Conservation (phyloP, 75 land plant genomes). For the Sequoiadendron giganteum region DNA sequence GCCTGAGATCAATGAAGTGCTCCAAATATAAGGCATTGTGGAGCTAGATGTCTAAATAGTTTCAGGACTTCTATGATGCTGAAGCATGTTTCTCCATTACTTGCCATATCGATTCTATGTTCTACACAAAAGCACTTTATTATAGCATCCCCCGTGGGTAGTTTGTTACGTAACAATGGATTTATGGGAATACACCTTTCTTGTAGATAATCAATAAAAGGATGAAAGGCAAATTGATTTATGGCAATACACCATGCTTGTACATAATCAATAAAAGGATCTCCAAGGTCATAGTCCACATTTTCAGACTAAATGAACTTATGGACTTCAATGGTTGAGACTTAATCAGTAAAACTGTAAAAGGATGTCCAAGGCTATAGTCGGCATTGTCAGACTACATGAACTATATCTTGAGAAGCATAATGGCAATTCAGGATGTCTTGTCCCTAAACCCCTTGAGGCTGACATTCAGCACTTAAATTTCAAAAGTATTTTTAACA, state of each 20-base stretch:
- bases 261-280: background rate
- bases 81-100: background rate
- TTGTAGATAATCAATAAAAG: background rate
- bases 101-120: background rate
- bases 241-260: background rate
- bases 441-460: too few relatives aligned
- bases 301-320: background rate
- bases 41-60: background rate
- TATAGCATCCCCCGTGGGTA: background rate
- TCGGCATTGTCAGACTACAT: too few relatives aligned
- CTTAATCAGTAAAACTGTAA: too few relatives aligned
- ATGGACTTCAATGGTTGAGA: background rate
- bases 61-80: background rate
- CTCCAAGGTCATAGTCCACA: background rate
- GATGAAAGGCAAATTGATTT: background rate
- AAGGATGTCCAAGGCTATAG: background rate
- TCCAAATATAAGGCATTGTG: background rate
- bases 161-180: background rate
- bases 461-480: too few relatives aligned
- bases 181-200: background rate
- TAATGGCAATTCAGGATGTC: background rate
- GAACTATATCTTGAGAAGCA: too few relatives aligned
- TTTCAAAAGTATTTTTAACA: too few relatives aligned
- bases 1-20: background rate
- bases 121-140: background rate